These are phyloP conservation scores for Leccinum uliginosum DNA, from an alignment of 768 basidiomycete species.

Conservation along the genomic window DNA sequence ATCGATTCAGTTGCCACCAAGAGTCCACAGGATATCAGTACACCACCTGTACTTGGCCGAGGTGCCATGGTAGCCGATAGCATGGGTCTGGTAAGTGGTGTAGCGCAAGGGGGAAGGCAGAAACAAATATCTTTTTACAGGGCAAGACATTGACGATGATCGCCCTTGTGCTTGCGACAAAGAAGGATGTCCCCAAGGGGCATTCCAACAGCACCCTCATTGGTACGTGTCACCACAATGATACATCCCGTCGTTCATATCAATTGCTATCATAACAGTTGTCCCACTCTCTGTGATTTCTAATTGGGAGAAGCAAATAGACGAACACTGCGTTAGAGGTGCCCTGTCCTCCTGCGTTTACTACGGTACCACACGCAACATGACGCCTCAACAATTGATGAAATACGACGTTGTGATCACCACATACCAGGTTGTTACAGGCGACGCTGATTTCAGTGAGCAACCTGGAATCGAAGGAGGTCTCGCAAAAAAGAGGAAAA, in stretches of 20 bases:
- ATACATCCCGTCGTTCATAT: background rate
- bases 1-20: constrained; percentile 67
- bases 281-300: constrained; percentile 79
- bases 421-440: constrained; percentile 70
- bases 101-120: background rate
- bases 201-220: constrained; percentile 74
- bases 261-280: constrained; percentile 40
- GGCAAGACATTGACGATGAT: constrained; percentile 93
- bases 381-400: constrained; percentile 56
- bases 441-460: constrained; percentile 40
- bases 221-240: constrained; percentile 38
- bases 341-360: constrained; percentile 57
- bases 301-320: constrained; percentile 85
- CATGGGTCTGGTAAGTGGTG: constrained; percentile 60
- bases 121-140: constrained; percentile 30
- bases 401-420: constrained; percentile 78
- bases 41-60: constrained; percentile 60
- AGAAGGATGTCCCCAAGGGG: constrained; percentile 50
- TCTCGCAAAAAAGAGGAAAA: constrained; percentile 53
- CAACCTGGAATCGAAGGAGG: constrained; percentile 16
- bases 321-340: constrained; percentile 61
- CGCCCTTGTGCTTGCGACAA: constrained; percentile 74
- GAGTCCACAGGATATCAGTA: constrained; percentile 57
- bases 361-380: constrained; percentile 62
- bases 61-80: constrained; percentile 90